Conservation (phyloP, 1,284 basidiomycete genomes). For the Apiotrichum montevideense region DNA sequence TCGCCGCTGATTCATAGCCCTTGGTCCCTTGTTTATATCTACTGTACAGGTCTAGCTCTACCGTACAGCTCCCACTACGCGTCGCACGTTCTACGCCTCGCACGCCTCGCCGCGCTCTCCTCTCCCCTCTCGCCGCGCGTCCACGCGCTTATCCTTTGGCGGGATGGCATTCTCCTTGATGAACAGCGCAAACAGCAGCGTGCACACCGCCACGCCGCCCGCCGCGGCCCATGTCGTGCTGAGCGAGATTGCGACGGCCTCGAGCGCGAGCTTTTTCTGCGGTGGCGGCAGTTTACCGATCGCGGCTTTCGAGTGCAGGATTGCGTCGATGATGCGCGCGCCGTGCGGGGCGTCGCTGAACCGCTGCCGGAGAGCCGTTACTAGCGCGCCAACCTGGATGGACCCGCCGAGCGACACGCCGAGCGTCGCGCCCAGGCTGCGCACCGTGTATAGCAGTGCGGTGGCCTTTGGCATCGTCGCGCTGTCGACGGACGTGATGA, state of each 20-base stretch:
- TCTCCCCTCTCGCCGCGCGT: no score
- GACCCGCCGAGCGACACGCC: slow-evolving; percentile 41
- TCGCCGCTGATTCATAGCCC: no score
- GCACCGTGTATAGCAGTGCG: slow-evolving; percentile 43
- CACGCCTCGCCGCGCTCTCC: no score
- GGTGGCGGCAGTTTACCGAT: slow-evolving; percentile 27
- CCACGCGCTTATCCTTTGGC: background rate
- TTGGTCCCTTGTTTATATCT: no score
- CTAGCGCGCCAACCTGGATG: slow-evolving; percentile 39
- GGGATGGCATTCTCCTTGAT: slow-evolving; percentile 16
- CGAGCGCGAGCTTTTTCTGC: slow-evolving; percentile 27
- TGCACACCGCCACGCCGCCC: slow-evolving; percentile 25
- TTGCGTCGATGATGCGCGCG: slow-evolving; percentile 26
- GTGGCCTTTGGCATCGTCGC: slow-evolving; percentile 46
- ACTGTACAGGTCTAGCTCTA: no score
- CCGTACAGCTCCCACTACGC: no score
- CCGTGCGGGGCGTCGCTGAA: slow-evolving; percentile 14
- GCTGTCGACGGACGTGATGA: slow-evolving; percentile 40
- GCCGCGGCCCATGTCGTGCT: slow-evolving; percentile 24
- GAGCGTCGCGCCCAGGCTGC: slow-evolving; percentile 42
- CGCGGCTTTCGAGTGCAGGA: slow-evolving; percentile 44
- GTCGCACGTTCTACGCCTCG: no score
- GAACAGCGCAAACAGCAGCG: slow-evolving; percentile 23
- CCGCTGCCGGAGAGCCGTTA: slow-evolving; percentile 14
- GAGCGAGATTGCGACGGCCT: slow-evolving; percentile 37